phyloP scores from a whole-genome alignment of 2,329 filamentous ascomycete species.

The Dactylellina drechsleri region DNA sequence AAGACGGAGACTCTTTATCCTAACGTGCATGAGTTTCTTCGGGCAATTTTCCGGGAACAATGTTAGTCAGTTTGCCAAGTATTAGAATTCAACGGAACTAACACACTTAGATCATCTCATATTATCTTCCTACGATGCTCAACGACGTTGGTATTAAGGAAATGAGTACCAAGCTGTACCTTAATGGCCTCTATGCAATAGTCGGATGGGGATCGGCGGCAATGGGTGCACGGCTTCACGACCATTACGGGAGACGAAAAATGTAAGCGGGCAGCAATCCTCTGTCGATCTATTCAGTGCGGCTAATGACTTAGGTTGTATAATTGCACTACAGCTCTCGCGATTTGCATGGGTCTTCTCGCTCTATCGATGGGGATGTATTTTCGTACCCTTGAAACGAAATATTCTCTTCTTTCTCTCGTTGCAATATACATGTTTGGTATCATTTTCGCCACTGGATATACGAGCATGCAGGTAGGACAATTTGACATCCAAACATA shows the following conservation, averaged over 20 bases:
- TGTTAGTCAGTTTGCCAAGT: slow-evolving; percentile 58
- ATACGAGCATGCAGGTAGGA: slow-evolving; percentile 61
- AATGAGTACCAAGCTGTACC: slow-evolving; percentile 62
- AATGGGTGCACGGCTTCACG: slow-evolving; percentile 62
- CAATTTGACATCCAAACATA: background rate
- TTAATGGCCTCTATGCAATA: slow-evolving; percentile 64
- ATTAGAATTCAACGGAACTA: background rate
- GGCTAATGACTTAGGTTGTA: slow-evolving; percentile 56
- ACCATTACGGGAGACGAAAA: slow-evolving; percentile 62
- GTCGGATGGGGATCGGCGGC: slow-evolving; percentile 63
- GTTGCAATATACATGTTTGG: slow-evolving; percentile 63
- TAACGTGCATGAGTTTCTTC: slow-evolving; percentile 67
- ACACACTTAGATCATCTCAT: slow-evolving; percentile 53
- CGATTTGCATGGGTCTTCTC: slow-evolving; percentile 61
- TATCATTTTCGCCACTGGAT: slow-evolving; percentile 59
- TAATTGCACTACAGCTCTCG: slow-evolving; percentile 60
- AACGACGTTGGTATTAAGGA: slow-evolving; percentile 62
- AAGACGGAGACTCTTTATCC: slow-evolving; percentile 63
- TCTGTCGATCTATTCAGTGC: background rate
- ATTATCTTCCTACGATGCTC: slow-evolving; percentile 64
- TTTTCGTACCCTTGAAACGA: slow-evolving; percentile 56
- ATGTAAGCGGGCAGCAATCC: slow-evolving; percentile 57
- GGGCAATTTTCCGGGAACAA: slow-evolving; percentile 66
- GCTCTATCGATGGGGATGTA: slow-evolving; percentile 61
- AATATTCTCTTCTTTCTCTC: slow-evolving; percentile 62